A percentile compares a stretch with the other conserved stretches of the same genome.
phyloP scores from a whole-genome alignment of 306 rosid species.

The Quercus suber region DNA sequence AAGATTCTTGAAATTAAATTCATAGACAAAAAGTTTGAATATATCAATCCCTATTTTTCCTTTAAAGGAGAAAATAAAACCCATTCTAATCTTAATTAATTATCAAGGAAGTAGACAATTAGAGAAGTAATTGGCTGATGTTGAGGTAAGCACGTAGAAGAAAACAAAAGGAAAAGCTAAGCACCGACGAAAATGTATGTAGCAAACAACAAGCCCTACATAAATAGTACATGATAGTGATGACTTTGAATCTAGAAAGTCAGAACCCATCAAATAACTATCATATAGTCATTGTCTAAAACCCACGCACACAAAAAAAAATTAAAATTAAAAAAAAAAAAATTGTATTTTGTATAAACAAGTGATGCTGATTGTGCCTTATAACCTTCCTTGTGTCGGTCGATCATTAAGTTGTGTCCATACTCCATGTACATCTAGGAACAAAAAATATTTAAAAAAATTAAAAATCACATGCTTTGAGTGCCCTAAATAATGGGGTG shows the following conservation, averaged over 20 bases:
- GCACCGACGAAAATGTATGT: too few relatives aligned
- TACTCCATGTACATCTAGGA: not conserved
- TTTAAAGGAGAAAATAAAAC: not conserved
- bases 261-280: not conserved
- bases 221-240: not conserved
- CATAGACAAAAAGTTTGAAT: not conserved
- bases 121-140: too few relatives aligned
- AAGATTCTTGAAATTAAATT: too few relatives aligned
- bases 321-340: not conserved
- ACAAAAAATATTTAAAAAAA: too few relatives aligned
- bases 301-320: not conserved
- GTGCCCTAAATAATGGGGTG: slow-evolving; percentile 17
- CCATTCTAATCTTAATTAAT: not conserved
- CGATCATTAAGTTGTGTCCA: slow-evolving; percentile 36
- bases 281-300: not conserved
- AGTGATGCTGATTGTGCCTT: not conserved
- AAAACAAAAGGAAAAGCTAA: too few relatives aligned
- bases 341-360: too few relatives aligned
- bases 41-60: not conserved
- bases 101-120: too few relatives aligned
- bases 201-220: not conserved
- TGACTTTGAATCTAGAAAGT: not conserved
- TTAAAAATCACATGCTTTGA: slow-evolving; percentile 36
- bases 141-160: too few relatives aligned
- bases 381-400: slow-evolving; percentile 29